These are phyloP conservation scores for Nephelium lappaceum DNA, from an alignment of 345 rosid genomes.

Conservation along the genomic window DNA sequence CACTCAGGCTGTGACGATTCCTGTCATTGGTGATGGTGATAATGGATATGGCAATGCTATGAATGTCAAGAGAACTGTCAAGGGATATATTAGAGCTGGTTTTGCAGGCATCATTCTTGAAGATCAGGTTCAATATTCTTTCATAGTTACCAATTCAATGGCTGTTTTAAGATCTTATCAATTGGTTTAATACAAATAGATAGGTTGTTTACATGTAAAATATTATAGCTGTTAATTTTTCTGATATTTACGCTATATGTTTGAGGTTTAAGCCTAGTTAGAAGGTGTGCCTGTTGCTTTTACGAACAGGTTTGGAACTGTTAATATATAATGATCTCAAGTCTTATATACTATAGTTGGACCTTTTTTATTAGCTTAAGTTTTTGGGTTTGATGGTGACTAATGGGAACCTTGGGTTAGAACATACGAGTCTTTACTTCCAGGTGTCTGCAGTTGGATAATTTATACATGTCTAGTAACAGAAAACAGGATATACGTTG, in stretches of 20 bases:
- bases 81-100: slow-evolving; percentile 80
- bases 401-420: neutral
- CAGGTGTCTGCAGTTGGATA: neutral
- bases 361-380: too few relatives aligned
- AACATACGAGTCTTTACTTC: neutral
- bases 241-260: too few relatives aligned
- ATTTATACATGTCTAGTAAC: neutral
- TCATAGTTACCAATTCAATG: neutral
- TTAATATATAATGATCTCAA: too few relatives aligned
- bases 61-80: slow-evolving; percentile 89
- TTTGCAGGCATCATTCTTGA: slow-evolving; percentile 87
- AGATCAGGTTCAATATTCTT: too few relatives aligned
- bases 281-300: too few relatives aligned
- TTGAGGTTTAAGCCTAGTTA: too few relatives aligned
- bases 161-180: neutral
- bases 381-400: too few relatives aligned
- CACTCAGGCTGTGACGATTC: slow-evolving; percentile 70
- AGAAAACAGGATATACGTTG: neutral
- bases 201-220: neutral
- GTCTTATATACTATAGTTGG: too few relatives aligned
- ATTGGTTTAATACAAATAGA: neutral
- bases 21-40: slow-evolving; percentile 89
- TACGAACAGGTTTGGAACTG: too few relatives aligned
- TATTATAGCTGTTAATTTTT: too few relatives aligned
- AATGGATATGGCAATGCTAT: slow-evolving; percentile 84